phyloP scores from a whole-genome alignment of 2,329 filamentous ascomycete genomes.

The Leptographium procerum region DNA sequence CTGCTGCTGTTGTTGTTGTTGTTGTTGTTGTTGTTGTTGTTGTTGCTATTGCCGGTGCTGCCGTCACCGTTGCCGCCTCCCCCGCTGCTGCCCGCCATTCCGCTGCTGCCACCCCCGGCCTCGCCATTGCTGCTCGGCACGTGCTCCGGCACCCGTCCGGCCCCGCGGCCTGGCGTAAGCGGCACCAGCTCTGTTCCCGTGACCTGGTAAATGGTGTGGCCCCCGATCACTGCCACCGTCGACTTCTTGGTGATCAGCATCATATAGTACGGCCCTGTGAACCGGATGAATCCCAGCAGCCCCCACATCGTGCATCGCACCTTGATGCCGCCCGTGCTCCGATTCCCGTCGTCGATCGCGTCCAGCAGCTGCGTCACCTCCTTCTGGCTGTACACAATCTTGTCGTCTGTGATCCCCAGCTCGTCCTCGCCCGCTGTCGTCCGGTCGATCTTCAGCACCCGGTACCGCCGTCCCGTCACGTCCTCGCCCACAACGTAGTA shows the following conservation, averaged over 20 bases:
- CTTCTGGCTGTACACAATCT: slow-evolving; percentile 82
- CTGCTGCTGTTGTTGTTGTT: slow-evolving; percentile 23
- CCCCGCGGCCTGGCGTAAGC: slow-evolving; percentile 56
- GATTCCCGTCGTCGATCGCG: slow-evolving; percentile 91
- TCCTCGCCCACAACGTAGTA: slow-evolving; percentile 95
- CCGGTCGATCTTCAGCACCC: slow-evolving; percentile 89
- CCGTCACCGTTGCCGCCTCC: neutral
- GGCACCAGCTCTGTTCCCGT: slow-evolving; percentile 89
- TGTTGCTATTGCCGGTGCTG: neutral
- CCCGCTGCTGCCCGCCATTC: neutral
- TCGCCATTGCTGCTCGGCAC: neutral
- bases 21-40: slow-evolving; percentile 29
- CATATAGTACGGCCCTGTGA: slow-evolving; percentile 97
- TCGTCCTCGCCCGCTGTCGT: slow-evolving; percentile 71
- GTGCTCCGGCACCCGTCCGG: neutral
- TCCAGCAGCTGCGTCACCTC: slow-evolving; percentile 91
- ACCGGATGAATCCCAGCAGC: slow-evolving; percentile 85
- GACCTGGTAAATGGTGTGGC: slow-evolving; percentile 91
- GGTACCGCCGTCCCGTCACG: slow-evolving; percentile 75
- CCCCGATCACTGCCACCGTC: slow-evolving; percentile 90
- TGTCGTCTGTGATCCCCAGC: slow-evolving; percentile 81
- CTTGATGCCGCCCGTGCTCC: slow-evolving; percentile 77
- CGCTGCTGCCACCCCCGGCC: neutral
- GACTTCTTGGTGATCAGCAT: slow-evolving; percentile 90
- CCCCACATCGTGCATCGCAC: slow-evolving; percentile 89